Conservation (phyloP, 2,329 filamentous ascomycete genomes). For the Claviceps capensis region DNA sequence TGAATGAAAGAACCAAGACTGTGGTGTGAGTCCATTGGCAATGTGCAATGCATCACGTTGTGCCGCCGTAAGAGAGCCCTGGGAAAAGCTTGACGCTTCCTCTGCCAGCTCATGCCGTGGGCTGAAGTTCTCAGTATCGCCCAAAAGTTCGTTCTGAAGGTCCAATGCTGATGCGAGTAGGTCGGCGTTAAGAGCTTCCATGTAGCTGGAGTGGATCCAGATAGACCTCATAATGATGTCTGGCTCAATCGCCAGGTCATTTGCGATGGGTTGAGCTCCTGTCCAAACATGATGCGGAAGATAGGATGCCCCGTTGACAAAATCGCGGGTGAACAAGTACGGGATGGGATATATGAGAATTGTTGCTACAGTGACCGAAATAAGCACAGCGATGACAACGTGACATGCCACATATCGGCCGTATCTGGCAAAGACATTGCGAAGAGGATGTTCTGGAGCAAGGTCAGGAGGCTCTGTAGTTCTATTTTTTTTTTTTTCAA, state of each 20-base stretch:
- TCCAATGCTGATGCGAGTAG: constrained; percentile 53
- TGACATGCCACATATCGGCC: constrained; percentile 58
- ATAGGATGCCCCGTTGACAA: constrained; percentile 55
- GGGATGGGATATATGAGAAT: constrained; percentile 61
- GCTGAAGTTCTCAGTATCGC: constrained; percentile 41
- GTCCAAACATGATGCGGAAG: constrained; percentile 75
- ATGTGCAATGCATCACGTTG: constrained; percentile 44
- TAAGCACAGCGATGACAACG: constrained; percentile 58
- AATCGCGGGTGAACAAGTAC: constrained; percentile 60
- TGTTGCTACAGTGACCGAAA: constrained; percentile 59
- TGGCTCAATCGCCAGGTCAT: constrained; percentile 33
- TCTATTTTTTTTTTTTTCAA: constrained; percentile 24
- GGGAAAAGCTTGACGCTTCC: constrained; percentile 17
- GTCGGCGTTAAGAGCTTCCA: constrained; percentile 55
- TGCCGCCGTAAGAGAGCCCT: constrained; percentile 24
- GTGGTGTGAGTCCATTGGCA: constrained; percentile 43
- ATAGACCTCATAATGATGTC: constrained; percentile 74
- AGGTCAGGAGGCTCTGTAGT: constrained; percentile 62
- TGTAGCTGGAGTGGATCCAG: constrained; percentile 72
- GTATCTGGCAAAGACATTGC: constrained; percentile 51
- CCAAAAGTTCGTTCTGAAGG: constrained; percentile 57
- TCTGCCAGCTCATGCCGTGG: constrained; percentile 24
- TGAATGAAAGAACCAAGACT: constrained; percentile 71
- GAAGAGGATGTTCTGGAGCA: constrained; percentile 49
- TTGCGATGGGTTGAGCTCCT: constrained; percentile 49